Evolutionary conservation across 192 early-diverging fungal species (phyloP).

Genomic region (Entomortierella parvispora): DNA sequence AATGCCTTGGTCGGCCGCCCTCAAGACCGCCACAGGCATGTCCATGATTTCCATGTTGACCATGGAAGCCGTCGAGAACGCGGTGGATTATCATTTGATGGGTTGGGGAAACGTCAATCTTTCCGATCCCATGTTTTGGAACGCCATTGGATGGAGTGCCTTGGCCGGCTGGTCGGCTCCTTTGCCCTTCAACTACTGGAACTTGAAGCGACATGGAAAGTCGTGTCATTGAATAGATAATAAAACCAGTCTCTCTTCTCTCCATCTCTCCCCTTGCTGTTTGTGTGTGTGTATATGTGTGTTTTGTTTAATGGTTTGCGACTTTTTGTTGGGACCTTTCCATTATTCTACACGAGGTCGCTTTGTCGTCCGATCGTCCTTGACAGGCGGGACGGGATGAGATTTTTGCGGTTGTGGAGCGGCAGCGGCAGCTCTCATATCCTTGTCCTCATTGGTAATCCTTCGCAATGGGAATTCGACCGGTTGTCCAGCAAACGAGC

Average conservation of each 20-base stretch:
- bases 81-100: conserved; percentile 62
- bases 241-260: no score
- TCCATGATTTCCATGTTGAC: conserved; percentile 64
- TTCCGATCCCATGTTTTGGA: conserved; percentile 58
- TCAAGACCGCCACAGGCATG: conserved; percentile 69
- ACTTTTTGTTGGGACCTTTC: no score
- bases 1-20: conserved; percentile 47
- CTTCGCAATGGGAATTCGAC: conserved; percentile 62
- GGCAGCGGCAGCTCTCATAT: conserved; percentile 53
- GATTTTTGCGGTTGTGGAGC: conserved; percentile 17
- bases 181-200: conserved; percentile 67
- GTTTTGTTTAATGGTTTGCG: no score
- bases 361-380: conserved; percentile 40
- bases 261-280: no score
- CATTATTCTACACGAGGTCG: conserved; percentile 30
- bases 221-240: conserved; percentile 57
- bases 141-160: conserved; percentile 46
- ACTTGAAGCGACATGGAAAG: conserved; percentile 59
- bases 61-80: conserved; percentile 66
- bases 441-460: conserved; percentile 66
- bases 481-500: conserved; percentile 58
- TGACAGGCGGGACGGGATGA: conserved; percentile 34
- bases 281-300: no score
- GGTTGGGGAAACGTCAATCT: conserved; percentile 59
- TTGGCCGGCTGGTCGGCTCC: conserved; percentile 60